Base-by-base conservation (phyloP, 2,329 filamentous ascomycete species). In the Pseudopithomyces chartarum region DNA sequence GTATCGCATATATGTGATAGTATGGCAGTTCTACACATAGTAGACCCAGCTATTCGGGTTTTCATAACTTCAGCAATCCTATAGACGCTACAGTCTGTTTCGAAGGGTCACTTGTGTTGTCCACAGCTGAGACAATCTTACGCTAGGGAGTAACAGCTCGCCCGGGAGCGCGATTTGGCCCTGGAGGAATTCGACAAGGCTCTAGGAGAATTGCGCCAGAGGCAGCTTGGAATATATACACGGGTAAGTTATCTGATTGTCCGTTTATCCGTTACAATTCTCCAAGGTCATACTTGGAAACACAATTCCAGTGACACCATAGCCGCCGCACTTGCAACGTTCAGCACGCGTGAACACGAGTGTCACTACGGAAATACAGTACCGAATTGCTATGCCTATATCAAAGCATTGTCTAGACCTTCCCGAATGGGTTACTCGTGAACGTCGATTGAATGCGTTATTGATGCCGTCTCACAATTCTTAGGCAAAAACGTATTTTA, bases 121-220 rank as follows among this genome's bases (percentile, higher is more conserved):
- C 11, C n/a, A 38, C 34, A 13, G 11, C 13, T 10, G 19, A 40
- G 23, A n/a, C 12, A 40, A 12, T 10, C 20, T 17, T 17, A 20
- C 15, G n/a, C 44, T 11, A 80, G 78, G 79, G 74, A 7, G 81
- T 83, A 0, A 84, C 82, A 2, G 81, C 76, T 33, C 73, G 82
- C 40, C 82, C 82, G 3, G 83, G 83, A 38, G 78, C 82, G 32
- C 74, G 83, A 32, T 85, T 80, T 62, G 83, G 83, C 2, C 83
- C 83, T 2, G 70, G 70, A 39, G 83, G 82, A 4, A 83, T 85
- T 55, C 77, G 82, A 42, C 72, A 73, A 55, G 82, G 82, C 6
- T 83, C 82, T 2, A 72, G 77, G 38, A 73, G 82, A 26, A 82
- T 85, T n/a, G 54, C 56, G 12, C 63, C 80, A 0, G 68, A 71